These are phyloP conservation scores for Dendrocalamus latiflorus DNA, from an alignment of 202 grass and related monocot species.

Conservation along the genomic window DNA sequence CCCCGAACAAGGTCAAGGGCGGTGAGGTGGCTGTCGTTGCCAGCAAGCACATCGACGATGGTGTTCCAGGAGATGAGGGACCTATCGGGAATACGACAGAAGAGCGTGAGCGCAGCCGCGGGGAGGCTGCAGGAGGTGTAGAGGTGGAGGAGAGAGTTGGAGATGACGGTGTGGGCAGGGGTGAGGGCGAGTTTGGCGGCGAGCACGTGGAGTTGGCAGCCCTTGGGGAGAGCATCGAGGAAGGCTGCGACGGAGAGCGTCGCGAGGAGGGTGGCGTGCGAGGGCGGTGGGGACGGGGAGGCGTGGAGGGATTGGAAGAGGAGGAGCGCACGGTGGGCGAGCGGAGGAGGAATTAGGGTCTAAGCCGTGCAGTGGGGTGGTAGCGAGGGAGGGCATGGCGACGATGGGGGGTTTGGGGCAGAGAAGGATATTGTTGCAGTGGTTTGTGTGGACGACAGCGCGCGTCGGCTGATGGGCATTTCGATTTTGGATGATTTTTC, in stretches of 20 bases:
- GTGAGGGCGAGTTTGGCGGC: constrained; percentile 54
- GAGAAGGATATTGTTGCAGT: too few species aligned
- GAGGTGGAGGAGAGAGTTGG: constrained; percentile 85
- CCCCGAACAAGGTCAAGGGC: constrained; percentile 54
- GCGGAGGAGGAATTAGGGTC: too few species aligned
- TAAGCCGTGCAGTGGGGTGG: too few species aligned
- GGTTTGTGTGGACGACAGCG: too few species aligned
- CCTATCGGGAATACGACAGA: constrained; percentile 40
- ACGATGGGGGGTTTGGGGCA: too few species aligned
- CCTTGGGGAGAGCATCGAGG: constrained; percentile 59
- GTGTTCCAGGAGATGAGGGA: constrained; percentile 91
- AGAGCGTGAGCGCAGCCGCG: constrained; percentile 37
- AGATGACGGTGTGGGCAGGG: constrained; percentile 35
- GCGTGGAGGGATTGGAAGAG: constrained; percentile 53
- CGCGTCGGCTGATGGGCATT: too few species aligned
- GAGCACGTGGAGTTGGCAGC: constrained; percentile 70
- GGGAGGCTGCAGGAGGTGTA: constrained; percentile 69
- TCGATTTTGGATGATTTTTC: too few species aligned
- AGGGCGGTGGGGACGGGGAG: constrained; percentile 7
- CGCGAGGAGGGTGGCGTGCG: constrained; percentile 43
- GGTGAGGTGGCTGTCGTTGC: constrained; percentile 59
- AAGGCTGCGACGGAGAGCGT: constrained; percentile 69
- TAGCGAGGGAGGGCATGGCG: too few species aligned
- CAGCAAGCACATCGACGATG: constrained; percentile 50
- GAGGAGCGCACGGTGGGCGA: constrained; percentile 61